Conservation (phyloP, 345 rosid species). For the Gossypium thurberi region DNA sequence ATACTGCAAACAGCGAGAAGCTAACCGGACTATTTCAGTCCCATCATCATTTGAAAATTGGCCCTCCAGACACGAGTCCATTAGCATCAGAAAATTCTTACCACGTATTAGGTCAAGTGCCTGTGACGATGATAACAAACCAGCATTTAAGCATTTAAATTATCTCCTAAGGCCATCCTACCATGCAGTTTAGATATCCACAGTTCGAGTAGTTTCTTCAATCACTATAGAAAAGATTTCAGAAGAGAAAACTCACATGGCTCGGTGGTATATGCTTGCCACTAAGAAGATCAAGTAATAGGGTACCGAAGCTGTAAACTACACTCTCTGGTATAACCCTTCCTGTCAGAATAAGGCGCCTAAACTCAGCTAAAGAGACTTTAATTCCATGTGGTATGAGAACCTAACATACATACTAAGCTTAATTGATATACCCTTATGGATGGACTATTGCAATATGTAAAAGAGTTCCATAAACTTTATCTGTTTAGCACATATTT, state of each 20-base stretch:
- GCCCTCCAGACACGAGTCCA: conserved; percentile 77
- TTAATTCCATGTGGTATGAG: background rate
- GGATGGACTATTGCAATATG: background rate
- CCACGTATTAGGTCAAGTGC: conserved; percentile 83
- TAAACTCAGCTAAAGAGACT: background rate
- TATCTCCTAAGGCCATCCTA: background rate
- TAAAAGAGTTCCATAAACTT: background rate
- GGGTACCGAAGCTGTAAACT: conserved; percentile 79
- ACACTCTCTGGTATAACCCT: conserved; percentile 80
- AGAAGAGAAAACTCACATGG: conserved; percentile 47
- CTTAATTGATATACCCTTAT: background rate
- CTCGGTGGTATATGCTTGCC: background rate
- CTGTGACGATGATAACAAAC: conserved; percentile 29
- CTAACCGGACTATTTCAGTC: conserved; percentile 74
- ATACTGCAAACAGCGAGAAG: conserved; percentile 78
- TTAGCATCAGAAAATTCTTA: conserved; percentile 68
- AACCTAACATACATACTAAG: background rate
- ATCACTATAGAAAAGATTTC: background rate
- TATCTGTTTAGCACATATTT: conserved; percentile 12
- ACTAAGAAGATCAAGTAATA: conserved; percentile 73
- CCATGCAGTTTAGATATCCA: background rate
- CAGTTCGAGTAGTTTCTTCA: background rate
- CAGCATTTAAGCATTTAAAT: conserved; percentile 6
- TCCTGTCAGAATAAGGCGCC: conserved; percentile 35
- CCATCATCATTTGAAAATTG: conserved; percentile 87